Evolutionary conservation across 2,329 filamentous ascomycete genomes (phyloP).

Genomic region (Aspergillus candidus): DNA sequence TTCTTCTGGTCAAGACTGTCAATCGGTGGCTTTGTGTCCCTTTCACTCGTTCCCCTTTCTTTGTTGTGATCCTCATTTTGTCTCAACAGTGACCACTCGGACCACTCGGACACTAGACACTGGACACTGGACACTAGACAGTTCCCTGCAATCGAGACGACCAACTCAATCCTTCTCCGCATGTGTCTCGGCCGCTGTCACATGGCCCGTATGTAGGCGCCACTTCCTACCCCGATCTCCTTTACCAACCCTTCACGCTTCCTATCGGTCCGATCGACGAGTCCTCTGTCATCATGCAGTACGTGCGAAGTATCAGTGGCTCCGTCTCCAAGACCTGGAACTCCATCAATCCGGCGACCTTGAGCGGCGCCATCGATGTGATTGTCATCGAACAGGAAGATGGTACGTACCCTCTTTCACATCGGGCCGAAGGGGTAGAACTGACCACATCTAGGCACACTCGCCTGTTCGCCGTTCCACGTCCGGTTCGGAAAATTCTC

Average conservation of each 20-base stretch:
- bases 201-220: slow-evolving; percentile 32
- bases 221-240: slow-evolving; percentile 20
- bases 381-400: slow-evolving; percentile 97
- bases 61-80: not conserved
- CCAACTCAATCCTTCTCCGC: not conserved
- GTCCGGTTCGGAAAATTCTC: slow-evolving; percentile 99
- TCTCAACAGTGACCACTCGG: not conserved
- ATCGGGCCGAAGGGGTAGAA: not conserved
- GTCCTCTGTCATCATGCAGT: slow-evolving; percentile 64
- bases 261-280: slow-evolving; percentile 12
- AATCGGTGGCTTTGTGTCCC: too few species aligned
- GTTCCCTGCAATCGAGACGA: too few species aligned
- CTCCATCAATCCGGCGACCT: slow-evolving; percentile 94
- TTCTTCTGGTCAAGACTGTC: too few species aligned
- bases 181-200: slow-evolving; percentile 25
- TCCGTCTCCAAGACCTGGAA: slow-evolving; percentile 99
- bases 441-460: slow-evolving; percentile 42
- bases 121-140: too few species aligned
- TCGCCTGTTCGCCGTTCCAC: slow-evolving; percentile 94
- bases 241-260: slow-evolving; percentile 18
- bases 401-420: slow-evolving; percentile 47
- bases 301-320: slow-evolving; percentile 91
- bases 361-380: slow-evolving; percentile 97
- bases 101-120: too few species aligned
- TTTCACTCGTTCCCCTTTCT: not conserved